Percentiles rank a stretch among this genome's conserved stretches.
Evolutionary conservation across 257 asterid genomes (phyloP).

Genomic region (Przewalskia tangutica): DNA sequence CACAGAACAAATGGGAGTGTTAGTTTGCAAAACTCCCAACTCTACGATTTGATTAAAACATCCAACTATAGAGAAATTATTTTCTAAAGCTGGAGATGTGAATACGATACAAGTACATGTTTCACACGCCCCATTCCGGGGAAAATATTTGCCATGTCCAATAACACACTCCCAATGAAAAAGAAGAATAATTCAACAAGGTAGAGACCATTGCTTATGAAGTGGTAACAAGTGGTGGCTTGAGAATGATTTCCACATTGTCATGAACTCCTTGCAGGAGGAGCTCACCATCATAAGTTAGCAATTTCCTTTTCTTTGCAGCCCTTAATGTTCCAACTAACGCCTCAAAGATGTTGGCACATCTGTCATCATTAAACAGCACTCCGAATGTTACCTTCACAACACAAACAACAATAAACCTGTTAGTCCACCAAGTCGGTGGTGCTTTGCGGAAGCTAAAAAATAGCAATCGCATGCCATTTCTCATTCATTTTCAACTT

Average conservation of each 20-base stretch:
- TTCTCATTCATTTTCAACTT: not conserved
- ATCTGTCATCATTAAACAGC: slow-evolving; percentile 70
- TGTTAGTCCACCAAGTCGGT: too few relatives aligned
- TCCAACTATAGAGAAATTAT: not conserved
- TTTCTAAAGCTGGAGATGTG: not conserved
- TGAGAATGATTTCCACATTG: slow-evolving; percentile 69
- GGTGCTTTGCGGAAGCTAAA: too few relatives aligned
- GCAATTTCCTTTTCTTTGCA: slow-evolving; percentile 71
- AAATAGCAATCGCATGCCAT: not conserved
- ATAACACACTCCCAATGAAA: not conserved
- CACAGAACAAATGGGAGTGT: not conserved
- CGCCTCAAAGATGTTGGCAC: slow-evolving; percentile 97
- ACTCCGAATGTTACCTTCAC: slow-evolving; percentile 89
- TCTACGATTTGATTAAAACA: not conserved
- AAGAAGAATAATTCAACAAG: not conserved
- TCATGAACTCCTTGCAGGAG: slow-evolving; percentile 95
- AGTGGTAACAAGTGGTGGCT: slow-evolving; percentile 30
- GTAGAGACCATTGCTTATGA: not conserved
- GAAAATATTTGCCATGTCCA: not conserved
- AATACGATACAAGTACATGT: not conserved
- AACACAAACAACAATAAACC: not conserved
- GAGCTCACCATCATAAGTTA: slow-evolving; percentile 85
- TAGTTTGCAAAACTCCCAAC: not conserved
- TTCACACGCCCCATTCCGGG: not conserved
- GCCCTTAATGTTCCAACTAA: slow-evolving; percentile 96